phyloP scores from a whole-genome alignment of 345 rosid genomes.

The Bruguiera sexangula region DNA sequence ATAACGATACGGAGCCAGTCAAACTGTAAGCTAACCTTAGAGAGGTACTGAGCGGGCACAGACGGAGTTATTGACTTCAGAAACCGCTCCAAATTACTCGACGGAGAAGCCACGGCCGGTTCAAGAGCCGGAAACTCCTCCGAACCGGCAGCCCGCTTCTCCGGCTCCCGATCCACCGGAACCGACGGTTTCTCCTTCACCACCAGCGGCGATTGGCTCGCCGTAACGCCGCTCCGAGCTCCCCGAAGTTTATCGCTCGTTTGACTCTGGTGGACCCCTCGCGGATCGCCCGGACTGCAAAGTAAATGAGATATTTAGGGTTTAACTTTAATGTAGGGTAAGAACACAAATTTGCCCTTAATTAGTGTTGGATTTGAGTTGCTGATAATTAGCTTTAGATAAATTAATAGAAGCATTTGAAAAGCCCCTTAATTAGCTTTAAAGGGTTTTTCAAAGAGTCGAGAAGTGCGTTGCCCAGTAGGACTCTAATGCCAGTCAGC shows the following conservation, averaged over 20 bases:
- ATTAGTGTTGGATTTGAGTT: no score
- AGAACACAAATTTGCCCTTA: no score
- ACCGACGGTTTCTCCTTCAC: constrained; percentile 13
- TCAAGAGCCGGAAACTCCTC: constrained; percentile 13
- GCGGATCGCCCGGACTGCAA: constrained; percentile 33
- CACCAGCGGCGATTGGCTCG: constrained; percentile 22
- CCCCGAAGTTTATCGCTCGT: constrained; percentile 35
- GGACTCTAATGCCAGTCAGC: no score
- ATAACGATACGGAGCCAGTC: not conserved
- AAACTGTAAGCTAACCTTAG: constrained; percentile 42
- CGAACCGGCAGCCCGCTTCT: constrained; percentile 21
- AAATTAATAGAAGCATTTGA: no score
- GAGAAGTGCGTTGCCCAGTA: no score
- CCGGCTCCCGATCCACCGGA: constrained; percentile 18
- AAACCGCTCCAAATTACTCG: constrained; percentile 51
- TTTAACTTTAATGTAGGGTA: no score
- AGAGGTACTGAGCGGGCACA: constrained; percentile 44
- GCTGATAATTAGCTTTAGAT: no score
- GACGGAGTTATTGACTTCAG: constrained; percentile 49
- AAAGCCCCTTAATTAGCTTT: no score
- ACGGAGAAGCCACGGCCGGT: constrained; percentile 23
- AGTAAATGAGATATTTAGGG: no score
- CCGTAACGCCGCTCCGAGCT: constrained; percentile 38
- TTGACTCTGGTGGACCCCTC: constrained; percentile 32
- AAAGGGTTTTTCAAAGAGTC: no score